phyloP scores from a whole-genome alignment of 1,284 basidiomycete genomes.

The Ceratobasidium sp. region DNA sequence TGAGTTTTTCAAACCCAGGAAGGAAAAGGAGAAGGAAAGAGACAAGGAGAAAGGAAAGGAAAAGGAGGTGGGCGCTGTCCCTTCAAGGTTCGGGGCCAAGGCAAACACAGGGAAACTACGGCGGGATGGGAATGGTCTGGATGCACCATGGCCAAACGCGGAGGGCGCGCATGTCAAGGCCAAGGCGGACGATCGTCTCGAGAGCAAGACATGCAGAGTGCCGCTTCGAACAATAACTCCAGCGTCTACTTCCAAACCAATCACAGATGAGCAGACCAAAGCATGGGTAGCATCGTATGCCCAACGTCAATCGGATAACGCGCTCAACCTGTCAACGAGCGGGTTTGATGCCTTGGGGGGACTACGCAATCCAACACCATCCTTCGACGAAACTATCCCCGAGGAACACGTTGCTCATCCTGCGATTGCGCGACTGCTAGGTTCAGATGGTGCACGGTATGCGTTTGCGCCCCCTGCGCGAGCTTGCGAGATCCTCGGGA shows the following conservation, averaged over 20 bases:
- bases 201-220: background rate
- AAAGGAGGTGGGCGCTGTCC: background rate
- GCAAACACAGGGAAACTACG: background rate
- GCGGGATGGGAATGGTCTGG: slow-evolving; percentile 2
- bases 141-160: slow-evolving; percentile 21
- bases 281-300: slow-evolving; percentile 27
- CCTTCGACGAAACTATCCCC: slow-evolving; percentile 6
- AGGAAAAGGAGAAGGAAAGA: background rate
- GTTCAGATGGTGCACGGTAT: slow-evolving; percentile 6
- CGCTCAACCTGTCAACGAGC: slow-evolving; percentile 6
- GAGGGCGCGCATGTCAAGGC: background rate
- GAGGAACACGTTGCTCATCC: slow-evolving; percentile 20
- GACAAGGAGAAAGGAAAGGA: slow-evolving; percentile 1
- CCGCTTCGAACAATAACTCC: background rate
- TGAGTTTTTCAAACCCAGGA: slow-evolving; percentile 31
- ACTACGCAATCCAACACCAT: background rate
- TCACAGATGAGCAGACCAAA: slow-evolving; percentile 17
- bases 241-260: background rate
- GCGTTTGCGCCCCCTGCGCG: slow-evolving; percentile 60
- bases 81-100: background rate
- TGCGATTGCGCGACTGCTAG: slow-evolving; percentile 33
- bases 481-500: slow-evolving; percentile 83
- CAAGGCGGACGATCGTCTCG: background rate
- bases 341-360: slow-evolving; percentile 7
- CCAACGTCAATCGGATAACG: background rate